Evolutionary conservation across 2,329 filamentous ascomycete genomes (phyloP).

Genomic region (Diaporthe destruens): DNA sequence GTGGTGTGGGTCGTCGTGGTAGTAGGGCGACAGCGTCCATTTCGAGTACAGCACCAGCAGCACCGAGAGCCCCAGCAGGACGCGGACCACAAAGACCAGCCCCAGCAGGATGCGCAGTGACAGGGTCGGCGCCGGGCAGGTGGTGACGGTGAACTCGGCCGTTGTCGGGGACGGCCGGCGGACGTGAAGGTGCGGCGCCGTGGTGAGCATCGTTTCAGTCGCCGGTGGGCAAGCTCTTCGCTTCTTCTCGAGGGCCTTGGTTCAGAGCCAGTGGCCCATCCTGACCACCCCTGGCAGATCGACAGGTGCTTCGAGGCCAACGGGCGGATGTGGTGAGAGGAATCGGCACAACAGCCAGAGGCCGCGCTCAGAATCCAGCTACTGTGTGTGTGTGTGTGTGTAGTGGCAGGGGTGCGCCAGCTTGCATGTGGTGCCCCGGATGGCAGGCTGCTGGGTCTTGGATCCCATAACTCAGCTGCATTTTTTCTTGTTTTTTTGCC

Average conservation of each 20-base stretch:
- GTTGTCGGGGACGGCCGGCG: constrained; percentile 86
- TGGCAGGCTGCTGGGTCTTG: too few species aligned
- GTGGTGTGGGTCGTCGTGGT: constrained; percentile 43
- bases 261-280: constrained; percentile 38
- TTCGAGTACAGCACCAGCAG: constrained; percentile 64
- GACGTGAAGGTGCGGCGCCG: constrained; percentile 69
- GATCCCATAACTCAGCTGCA: neutral
- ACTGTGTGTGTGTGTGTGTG: neutral
- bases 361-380: neutral
- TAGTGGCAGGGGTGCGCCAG: constrained; percentile 15
- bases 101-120: constrained; percentile 60
- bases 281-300: constrained; percentile 29
- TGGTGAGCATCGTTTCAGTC: constrained; percentile 76
- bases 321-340: constrained; percentile 2
- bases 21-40: constrained; percentile 55
- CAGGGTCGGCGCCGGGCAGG: constrained; percentile 69
- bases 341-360: neutral
- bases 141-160: constrained; percentile 92
- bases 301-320: constrained; percentile 26
- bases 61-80: constrained; percentile 56
- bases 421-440: constrained; percentile 6
- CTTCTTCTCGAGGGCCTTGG: constrained; percentile 31
- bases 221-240: too few species aligned
- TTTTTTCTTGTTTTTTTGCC: neutral
- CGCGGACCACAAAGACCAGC: constrained; percentile 58